Evolutionary conservation across 2,329 filamentous ascomycete species (phyloP), one percentile per base, ranked within the genome.

Genomic region (Neophaeococcomyces mojaviensis): DNA sequence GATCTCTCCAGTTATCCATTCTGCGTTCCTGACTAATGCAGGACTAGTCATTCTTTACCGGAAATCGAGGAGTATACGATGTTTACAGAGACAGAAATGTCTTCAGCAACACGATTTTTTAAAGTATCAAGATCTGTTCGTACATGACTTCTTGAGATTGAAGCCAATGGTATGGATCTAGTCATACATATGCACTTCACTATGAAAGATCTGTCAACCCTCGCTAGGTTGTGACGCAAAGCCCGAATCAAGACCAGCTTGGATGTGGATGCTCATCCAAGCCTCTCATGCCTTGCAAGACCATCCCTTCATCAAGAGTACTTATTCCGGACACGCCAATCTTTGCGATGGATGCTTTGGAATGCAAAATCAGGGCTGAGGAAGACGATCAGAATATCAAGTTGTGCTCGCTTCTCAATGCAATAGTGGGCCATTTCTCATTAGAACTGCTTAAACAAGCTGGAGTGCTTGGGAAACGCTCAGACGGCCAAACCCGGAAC

Each of bases 371-470:
- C n/a, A 19, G 34, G 13, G 16, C 34, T 37, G 16, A 37, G 10
- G 34, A 12, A 22, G 16, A 12, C 34, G 34, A 37, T 12, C 34
- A 19, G 19, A 37, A 37, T 19, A 18, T 12, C 13, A 22, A 15
- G 9, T 13, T 26, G n/a, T 13, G 38, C 20, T 41, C 39, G 31
- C 28, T 16, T 40, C 22, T 33, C 24, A 18, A 26, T 41, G 22
- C 22, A 41, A 41, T 28, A 30, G 15, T 5, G 10, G 26, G n/a
- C 39, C 15, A 26, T 32, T 26, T 32, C 26, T 41, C 26, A 33
- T 41, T 41, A 41, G 18, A 41, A 41, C 28, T 41, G 39, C 39
- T 41, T 41, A 26, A 16, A 22, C 31, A 41, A 33, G 26, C 39
- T 32, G 39, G 26, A 26, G 24, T 32, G 18, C 32, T 32, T 26